Percentiles rank a stretch among this genome's conserved stretches.
Conservation (phyloP, 2,329 filamentous ascomycete species). For the Aureobasidium sp. region DNA sequence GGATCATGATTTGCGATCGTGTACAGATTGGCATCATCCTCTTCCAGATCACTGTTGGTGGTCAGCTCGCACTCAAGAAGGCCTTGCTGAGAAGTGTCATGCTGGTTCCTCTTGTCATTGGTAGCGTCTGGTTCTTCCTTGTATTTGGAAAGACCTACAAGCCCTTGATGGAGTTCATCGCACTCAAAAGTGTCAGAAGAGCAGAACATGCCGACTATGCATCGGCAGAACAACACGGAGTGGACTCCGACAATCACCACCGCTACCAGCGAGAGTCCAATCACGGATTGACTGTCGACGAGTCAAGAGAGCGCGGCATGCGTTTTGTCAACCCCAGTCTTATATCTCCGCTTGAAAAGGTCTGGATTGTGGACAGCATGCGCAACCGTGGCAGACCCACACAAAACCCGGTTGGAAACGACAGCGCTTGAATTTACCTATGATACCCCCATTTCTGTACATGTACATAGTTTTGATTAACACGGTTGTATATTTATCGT, state of each 20-base stretch:
- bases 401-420: not conserved
- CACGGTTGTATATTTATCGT: not conserved
- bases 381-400: not conserved
- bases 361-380: conserved; percentile 10
- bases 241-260: conserved; percentile 12
- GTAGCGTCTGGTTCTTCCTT: conserved; percentile 82
- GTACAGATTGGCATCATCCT: conserved; percentile 77
- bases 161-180: conserved; percentile 86
- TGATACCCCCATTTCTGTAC: not conserved
- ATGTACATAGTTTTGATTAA: not conserved
- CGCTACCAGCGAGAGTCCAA: conserved; percentile 16
- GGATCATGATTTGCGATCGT: conserved; percentile 94
- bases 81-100: conserved; percentile 66
- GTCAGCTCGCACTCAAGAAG: conserved; percentile 65
- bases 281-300: conserved; percentile 57
- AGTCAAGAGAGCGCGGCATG: conserved; percentile 59
- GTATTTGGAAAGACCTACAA: conserved; percentile 74
- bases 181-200: conserved; percentile 71
- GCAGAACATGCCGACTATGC: conserved; percentile 45
- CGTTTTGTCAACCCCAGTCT: conserved; percentile 71
- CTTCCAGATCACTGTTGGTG: conserved; percentile 86
- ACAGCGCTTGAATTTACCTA: not conserved
- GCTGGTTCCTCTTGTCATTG: conserved; percentile 65
- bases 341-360: conserved; percentile 39
- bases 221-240: conserved; percentile 19